Evolutionary conservation across 305 asterid species (phyloP), one percentile per base, ranked within the genome.

Genomic region (Fraxinus floribunda): DNA sequence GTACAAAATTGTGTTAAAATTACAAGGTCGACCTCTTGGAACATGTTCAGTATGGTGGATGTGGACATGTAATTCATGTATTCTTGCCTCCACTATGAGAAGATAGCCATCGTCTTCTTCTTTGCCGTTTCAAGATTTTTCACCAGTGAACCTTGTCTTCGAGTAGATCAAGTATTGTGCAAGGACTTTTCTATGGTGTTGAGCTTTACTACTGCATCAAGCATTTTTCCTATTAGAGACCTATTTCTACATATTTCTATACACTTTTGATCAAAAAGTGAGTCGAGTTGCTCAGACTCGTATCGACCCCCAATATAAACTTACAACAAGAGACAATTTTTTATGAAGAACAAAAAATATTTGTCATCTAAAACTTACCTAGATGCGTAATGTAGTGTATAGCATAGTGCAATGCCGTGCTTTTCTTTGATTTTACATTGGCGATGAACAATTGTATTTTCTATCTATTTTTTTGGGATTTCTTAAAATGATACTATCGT

Each of bases 1-100:
- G 71, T 62, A 8, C 24, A 52, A 13, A 55, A 73, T 7, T 18
- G 5, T 9, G 36, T 35, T 2, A 74, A 62, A 62, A 7, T 20
- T 62, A 62, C 71, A 62, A 20, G 24, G 5, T 62, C 71, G 34
- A 60, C 11, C 10, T n/a, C 26, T 60, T n/a, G 15, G 55, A 44
- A 44, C n/a, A 44, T 44, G 55, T 11, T 44, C n/a, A 44, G 5
- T 11, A 44, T 13, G 55, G 55, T 44, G 55, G 55, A 44, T 44
- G n/a, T 11, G n/a, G 55, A 44, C 15, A 11, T 5, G 7, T 29
- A 3, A 3, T 4, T 26, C 26, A 68, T 68, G 7, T 2, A 15
- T 30, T 79, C 92, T 89, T 70, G 92, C 99, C 84, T 95, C 99
- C 15, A 94, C 97, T 10, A 93, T 96, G n/a, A 95, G 94, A 77